Percentiles rank a stretch among this genome's conserved stretches.
Evolutionary conservation across 495 filamentous ascomycete species (phyloP).

Genomic region (Aspergillus panamensis): DNA sequence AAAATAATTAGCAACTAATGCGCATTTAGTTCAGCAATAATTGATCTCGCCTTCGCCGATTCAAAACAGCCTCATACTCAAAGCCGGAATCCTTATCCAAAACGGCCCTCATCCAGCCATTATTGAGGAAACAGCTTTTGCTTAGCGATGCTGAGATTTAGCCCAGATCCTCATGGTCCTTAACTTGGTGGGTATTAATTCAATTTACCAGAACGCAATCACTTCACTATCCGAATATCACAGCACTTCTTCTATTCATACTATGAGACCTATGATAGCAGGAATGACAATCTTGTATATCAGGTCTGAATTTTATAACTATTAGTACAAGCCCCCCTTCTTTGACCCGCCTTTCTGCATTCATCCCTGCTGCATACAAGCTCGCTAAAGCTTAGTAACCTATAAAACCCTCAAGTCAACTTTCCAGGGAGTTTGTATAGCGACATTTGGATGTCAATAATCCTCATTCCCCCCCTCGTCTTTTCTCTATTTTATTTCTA

Average conservation of each 20-base stretch:
- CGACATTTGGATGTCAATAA: not conserved
- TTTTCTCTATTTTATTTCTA: not conserved
- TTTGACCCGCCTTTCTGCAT: no score
- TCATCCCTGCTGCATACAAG: no score
- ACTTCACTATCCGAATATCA: slow-evolving; percentile 63
- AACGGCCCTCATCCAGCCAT: slow-evolving; percentile 14
- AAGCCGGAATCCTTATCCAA: not conserved
- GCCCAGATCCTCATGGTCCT: not conserved
- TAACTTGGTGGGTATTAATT: slow-evolving; percentile 76
- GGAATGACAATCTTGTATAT: no score
- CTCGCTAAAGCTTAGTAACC: not conserved
- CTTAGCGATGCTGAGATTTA: not conserved
- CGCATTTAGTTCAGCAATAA: no score
- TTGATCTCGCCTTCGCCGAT: slow-evolving; percentile 10
- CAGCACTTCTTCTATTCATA: no score
- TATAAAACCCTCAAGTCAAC: not conserved
- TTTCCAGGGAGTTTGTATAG: not conserved
- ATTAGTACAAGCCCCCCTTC: no score
- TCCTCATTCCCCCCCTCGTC: not conserved
- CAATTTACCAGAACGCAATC: slow-evolving; percentile 81
- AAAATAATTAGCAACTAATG: no score
- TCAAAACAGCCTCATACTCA: slow-evolving; percentile 5
- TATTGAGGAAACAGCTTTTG: not conserved
- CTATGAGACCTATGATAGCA: no score
- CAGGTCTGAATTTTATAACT: no score